Conservation (phyloP, 2,329 filamentous ascomycete genomes). For the Phaeophleospora eucalypticola region DNA sequence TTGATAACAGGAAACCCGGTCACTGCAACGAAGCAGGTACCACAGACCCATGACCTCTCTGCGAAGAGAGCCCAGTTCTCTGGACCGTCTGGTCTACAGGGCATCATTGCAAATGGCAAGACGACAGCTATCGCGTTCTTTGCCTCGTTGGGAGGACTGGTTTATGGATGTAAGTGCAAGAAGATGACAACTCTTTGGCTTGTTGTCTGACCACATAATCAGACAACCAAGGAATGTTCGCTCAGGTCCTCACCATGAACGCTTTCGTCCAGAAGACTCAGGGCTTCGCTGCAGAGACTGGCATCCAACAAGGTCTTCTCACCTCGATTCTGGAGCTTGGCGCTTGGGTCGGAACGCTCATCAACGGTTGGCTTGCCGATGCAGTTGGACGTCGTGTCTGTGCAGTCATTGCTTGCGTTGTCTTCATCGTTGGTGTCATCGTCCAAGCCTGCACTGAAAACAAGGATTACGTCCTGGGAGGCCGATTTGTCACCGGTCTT, state of each 20-base stretch:
- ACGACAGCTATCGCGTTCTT: conserved; percentile 46
- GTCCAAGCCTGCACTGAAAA: conserved; percentile 48
- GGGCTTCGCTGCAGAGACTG: conserved; percentile 14
- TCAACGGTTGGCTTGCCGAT: conserved; percentile 68
- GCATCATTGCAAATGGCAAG: conserved; percentile 21
- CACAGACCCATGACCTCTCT: conserved; percentile 11
- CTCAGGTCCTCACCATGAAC: conserved; percentile 57
- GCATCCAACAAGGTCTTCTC: conserved; percentile 41
- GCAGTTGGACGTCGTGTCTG: conserved; percentile 63
- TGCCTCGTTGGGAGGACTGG: conserved; percentile 48
- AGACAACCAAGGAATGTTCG: conserved; percentile 74
- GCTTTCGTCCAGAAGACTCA: conserved; percentile 38
- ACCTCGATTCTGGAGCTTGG: conserved; percentile 67
- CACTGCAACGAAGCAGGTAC: background rate
- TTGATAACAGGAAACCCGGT: background rate
- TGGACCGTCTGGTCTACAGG: conserved; percentile 23
- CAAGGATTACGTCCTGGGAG: conserved; percentile 54
- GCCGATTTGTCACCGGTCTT: conserved; percentile 66
- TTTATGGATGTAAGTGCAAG: conserved; percentile 48
- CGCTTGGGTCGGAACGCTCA: conserved; percentile 68
- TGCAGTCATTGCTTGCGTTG: conserved; percentile 60
- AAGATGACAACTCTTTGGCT: background rate
- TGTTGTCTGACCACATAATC: conserved; percentile 46
- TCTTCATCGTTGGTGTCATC: conserved; percentile 67
- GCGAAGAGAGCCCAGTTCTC: conserved; percentile 21